These are phyloP conservation scores for Rostrohypoxylon terebratum DNA, from an alignment of 495 filamentous ascomycete genomes.

Conservation along the genomic window DNA sequence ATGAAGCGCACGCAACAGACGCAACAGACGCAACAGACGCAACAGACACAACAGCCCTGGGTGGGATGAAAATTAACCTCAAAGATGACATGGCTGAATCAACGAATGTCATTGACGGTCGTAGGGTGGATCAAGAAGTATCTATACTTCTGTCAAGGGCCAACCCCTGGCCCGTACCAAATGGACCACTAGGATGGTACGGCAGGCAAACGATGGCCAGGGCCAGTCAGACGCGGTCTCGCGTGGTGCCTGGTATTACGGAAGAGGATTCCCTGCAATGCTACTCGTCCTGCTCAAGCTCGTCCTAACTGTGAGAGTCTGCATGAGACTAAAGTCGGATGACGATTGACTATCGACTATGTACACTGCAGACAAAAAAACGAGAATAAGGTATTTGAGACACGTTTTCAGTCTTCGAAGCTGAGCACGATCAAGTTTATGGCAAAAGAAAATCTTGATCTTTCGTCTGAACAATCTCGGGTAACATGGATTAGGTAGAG, in stretches of 20 bases:
- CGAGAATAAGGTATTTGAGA: slow-evolving; percentile 8
- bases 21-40: background rate
- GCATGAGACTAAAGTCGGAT: slow-evolving; percentile 43
- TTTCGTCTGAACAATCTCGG: background rate
- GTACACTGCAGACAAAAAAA: slow-evolving; percentile 13
- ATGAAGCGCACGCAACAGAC: background rate
- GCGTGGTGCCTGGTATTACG: slow-evolving; percentile 37
- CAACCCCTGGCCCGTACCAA: slow-evolving; percentile 15
- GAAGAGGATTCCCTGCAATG: slow-evolving; percentile 37
- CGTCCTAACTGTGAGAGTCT: slow-evolving; percentile 26
- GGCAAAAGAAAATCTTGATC: background rate
- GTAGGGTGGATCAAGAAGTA: slow-evolving; percentile 33
- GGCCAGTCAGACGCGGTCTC: slow-evolving; percentile 28
- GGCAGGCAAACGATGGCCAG: slow-evolving; percentile 37
- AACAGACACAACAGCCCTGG: too few relatives aligned
- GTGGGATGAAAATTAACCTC: slow-evolving; percentile 14
- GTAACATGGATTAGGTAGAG: slow-evolving; percentile 4
- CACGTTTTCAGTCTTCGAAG: background rate
- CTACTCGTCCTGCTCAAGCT: slow-evolving; percentile 32
- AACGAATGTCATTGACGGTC: background rate
- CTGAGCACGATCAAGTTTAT: slow-evolving; percentile 20
- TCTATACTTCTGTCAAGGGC: slow-evolving; percentile 22
- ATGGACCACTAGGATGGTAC: slow-evolving; percentile 39
- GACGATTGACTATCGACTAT: slow-evolving; percentile 30
- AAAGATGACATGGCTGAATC: background rate